A percentile compares a stretch with the other conserved stretches of the same genome.
Conservation (phyloP, 768 basidiomycete species). For the Amanita phalloides region DNA sequence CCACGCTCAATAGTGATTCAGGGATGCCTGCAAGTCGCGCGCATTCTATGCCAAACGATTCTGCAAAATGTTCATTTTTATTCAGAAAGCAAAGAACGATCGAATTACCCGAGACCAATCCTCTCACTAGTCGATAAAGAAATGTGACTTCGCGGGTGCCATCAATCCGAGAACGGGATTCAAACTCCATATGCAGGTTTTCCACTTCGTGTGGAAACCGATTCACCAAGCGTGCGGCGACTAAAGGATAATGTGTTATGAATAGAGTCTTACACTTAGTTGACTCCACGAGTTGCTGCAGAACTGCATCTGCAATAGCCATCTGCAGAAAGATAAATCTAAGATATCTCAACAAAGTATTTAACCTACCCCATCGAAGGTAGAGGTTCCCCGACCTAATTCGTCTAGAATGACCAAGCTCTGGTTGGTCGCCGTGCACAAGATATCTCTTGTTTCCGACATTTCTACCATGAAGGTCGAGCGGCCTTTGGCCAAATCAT, state of each 20-base stretch:
- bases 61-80: slow-evolving; percentile 15
- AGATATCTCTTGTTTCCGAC: slow-evolving; percentile 85
- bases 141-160: slow-evolving; percentile 79
- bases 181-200: slow-evolving; percentile 85
- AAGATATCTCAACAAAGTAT: slow-evolving; percentile 3
- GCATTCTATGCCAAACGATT: slow-evolving; percentile 91
- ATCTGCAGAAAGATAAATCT: slow-evolving; percentile 33
- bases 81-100: background rate
- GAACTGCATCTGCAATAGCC: slow-evolving; percentile 77
- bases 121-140: slow-evolving; percentile 64
- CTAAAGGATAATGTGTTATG: slow-evolving; percentile 89
- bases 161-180: slow-evolving; percentile 55
- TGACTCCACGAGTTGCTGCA: slow-evolving; percentile 54
- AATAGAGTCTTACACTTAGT: slow-evolving; percentile 72
- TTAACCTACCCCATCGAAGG: slow-evolving; percentile 69
- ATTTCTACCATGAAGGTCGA: slow-evolving; percentile 99
- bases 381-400: slow-evolving; percentile 84
- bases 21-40: slow-evolving; percentile 81
- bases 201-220: slow-evolving; percentile 50
- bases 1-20: slow-evolving; percentile 51
- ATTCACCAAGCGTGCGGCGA: slow-evolving; percentile 58
- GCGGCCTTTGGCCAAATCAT: slow-evolving; percentile 76
- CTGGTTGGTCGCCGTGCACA: slow-evolving; percentile 59
- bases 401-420: slow-evolving; percentile 89
- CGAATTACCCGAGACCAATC: slow-evolving; percentile 48